These are phyloP conservation scores for Solanum arcanum DNA, from an alignment of 257 asterid genomes.

Conservation along the genomic window DNA sequence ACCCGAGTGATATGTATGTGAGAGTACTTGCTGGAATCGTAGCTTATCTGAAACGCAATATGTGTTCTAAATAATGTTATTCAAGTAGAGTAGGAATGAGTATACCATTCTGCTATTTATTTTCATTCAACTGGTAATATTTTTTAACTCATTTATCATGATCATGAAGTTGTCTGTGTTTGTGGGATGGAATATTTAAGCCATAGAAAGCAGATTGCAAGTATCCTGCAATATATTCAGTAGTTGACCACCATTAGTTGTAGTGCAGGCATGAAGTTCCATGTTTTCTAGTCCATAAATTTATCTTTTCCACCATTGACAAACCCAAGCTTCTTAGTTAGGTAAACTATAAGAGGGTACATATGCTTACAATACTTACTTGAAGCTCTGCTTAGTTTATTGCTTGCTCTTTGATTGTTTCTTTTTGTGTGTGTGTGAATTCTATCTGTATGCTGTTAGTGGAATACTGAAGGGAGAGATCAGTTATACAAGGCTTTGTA, in stretches of 20 bases:
- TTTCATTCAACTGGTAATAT: neutral
- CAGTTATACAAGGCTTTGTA: neutral
- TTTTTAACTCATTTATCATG: neutral
- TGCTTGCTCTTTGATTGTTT: neutral
- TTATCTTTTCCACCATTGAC: slow-evolving; percentile 78
- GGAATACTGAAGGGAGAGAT: neutral
- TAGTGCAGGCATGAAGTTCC: slow-evolving; percentile 58
- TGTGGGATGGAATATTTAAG: neutral
- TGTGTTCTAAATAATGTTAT: no score
- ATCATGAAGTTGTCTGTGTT: neutral
- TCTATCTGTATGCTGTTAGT: neutral
- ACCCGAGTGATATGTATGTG: no score
- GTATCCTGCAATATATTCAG: neutral
- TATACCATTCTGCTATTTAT: neutral
- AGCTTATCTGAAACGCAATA: no score
- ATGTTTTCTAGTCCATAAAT: slow-evolving; percentile 46
- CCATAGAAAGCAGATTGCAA: neutral
- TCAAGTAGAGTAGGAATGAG: no score
- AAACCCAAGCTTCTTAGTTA: slow-evolving; percentile 93
- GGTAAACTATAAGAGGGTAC: slow-evolving; percentile 29
- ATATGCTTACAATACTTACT: neutral
- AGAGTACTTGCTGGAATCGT: no score
- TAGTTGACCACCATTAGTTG: neutral
- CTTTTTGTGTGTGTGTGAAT: neutral
- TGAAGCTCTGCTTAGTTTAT: neutral